These are phyloP conservation scores for Arxiozyma slooffiae DNA, from an alignment of 1,139 yeast species.

Conservation along the genomic window DNA sequence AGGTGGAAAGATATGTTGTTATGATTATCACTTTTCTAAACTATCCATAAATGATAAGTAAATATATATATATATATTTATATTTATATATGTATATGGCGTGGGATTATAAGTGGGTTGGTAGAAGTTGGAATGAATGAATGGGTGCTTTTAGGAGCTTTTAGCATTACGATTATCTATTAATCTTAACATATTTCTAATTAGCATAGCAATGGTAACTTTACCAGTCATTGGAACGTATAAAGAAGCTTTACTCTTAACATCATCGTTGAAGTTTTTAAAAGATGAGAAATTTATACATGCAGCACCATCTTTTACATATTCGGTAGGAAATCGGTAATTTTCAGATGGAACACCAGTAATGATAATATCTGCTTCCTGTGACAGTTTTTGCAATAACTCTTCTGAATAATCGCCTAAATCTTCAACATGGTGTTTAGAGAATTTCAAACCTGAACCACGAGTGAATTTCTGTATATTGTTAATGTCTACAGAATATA, in stretches of 20 bases:
- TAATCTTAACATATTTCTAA: slow-evolving; percentile 76
- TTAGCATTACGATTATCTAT: slow-evolving; percentile 45
- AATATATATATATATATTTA: too few relatives aligned
- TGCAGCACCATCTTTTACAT: slow-evolving; percentile 77
- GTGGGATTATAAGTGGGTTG: not conserved
- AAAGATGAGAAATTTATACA: slow-evolving; percentile 84
- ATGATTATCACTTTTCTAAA: not conserved
- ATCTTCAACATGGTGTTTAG: slow-evolving; percentile 76
- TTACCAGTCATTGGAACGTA: slow-evolving; percentile 95
- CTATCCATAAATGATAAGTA: not conserved
- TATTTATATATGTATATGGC: not conserved
- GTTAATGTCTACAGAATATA: slow-evolving; percentile 80
- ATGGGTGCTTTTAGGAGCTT: not conserved
- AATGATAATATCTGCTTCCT: slow-evolving; percentile 77
- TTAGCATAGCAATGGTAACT: slow-evolving; percentile 87
- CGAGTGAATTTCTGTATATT: slow-evolving; percentile 86
- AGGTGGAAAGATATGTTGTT: too few relatives aligned
- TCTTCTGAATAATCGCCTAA: slow-evolving; percentile 39
- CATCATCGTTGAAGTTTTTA: slow-evolving; percentile 71
- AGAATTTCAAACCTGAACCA: slow-evolving; percentile 79
- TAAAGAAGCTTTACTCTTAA: slow-evolving; percentile 75
- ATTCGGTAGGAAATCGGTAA: slow-evolving; percentile 79
- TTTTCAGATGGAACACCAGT: slow-evolving; percentile 85
- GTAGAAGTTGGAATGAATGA: too few relatives aligned
- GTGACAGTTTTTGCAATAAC: slow-evolving; percentile 52